Conservation (phyloP, 305 asterid genomes). For the Fraxinus nigra region DNA sequence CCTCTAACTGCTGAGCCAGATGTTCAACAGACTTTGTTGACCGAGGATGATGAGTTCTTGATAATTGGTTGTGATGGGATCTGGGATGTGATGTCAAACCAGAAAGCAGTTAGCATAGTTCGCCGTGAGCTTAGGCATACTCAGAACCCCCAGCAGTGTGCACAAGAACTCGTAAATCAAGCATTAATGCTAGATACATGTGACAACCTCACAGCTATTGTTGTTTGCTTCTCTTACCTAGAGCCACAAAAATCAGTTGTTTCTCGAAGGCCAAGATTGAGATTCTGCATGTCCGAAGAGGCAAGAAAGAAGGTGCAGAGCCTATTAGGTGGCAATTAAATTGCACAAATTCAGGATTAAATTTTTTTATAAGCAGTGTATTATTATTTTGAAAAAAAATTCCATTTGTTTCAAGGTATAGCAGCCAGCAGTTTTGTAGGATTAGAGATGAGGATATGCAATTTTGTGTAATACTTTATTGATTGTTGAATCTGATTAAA, state of each 20-base stretch:
- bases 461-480: not conserved
- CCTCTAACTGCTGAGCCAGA: slow-evolving; percentile 64
- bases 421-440: not conserved
- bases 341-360: not conserved
- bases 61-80: slow-evolving; percentile 60
- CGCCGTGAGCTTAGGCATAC: slow-evolving; percentile 40
- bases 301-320: slow-evolving; percentile 42
- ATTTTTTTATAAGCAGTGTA: slow-evolving; percentile 20
- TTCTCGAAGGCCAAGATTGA: slow-evolving; percentile 33
- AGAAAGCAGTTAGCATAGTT: slow-evolving; percentile 53
- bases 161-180: slow-evolving; percentile 39
- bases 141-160: slow-evolving; percentile 44
- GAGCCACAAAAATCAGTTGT: slow-evolving; percentile 29
- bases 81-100: slow-evolving; percentile 60
- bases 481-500: not conserved
- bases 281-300: slow-evolving; percentile 51
- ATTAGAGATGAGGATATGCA: not conserved
- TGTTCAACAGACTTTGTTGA: slow-evolving; percentile 35
- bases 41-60: slow-evolving; percentile 61
- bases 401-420: not conserved
- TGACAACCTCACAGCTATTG: slow-evolving; percentile 58
- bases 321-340: slow-evolving; percentile 36
- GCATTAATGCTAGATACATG: slow-evolving; percentile 37
- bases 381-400: not conserved
- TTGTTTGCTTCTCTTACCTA: slow-evolving; percentile 44